Conservation (phyloP, 2,329 filamentous ascomycete species). For the Uncinocarpus reesii region DNA sequence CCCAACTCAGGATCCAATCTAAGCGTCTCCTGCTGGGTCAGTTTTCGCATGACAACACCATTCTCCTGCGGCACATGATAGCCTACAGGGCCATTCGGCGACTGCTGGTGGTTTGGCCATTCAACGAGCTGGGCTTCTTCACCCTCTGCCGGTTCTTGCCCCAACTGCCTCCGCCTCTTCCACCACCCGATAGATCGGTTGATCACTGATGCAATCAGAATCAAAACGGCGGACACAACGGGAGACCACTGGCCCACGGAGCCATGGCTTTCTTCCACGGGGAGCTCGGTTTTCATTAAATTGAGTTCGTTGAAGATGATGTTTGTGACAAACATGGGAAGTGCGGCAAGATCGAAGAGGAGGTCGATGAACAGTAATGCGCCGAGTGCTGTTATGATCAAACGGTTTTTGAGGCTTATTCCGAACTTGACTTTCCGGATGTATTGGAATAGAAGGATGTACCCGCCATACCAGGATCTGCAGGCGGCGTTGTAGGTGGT, state of each 20-base stretch:
- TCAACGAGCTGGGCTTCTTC: not conserved
- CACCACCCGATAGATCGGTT: constrained; percentile 17
- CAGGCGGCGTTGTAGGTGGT: constrained; percentile 21
- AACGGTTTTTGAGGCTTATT: constrained; percentile 4
- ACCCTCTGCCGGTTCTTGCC: constrained; percentile 8
- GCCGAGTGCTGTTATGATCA: constrained; percentile 14
- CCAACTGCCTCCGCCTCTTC: constrained; percentile 13
- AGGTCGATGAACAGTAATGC: constrained; percentile 21
- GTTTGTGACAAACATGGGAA: constrained; percentile 20
- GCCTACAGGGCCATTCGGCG: not conserved
- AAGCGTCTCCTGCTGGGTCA: constrained; percentile 11
- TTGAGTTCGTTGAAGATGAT: constrained; percentile 23
- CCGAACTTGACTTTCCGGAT: constrained; percentile 13
- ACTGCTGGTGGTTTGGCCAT: not conserved
- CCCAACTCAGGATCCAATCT: constrained; percentile 1
- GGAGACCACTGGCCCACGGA: constrained; percentile 24
- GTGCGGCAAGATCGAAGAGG: constrained; percentile 20
- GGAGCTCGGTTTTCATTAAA: constrained; percentile 18
- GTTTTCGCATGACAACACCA: constrained; percentile 7
- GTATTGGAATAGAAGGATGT: constrained; percentile 21
- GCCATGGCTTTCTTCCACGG: constrained; percentile 20
- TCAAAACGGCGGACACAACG: constrained; percentile 19
- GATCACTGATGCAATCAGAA: constrained; percentile 21
- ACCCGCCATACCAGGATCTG: constrained; percentile 22
- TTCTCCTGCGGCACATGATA: constrained; percentile 6